Percentiles rank a stretch among this genome's conserved stretches.
Evolutionary conservation across 176 grass and related monocot genomes (phyloP).

Genomic region (Secale cereale): DNA sequence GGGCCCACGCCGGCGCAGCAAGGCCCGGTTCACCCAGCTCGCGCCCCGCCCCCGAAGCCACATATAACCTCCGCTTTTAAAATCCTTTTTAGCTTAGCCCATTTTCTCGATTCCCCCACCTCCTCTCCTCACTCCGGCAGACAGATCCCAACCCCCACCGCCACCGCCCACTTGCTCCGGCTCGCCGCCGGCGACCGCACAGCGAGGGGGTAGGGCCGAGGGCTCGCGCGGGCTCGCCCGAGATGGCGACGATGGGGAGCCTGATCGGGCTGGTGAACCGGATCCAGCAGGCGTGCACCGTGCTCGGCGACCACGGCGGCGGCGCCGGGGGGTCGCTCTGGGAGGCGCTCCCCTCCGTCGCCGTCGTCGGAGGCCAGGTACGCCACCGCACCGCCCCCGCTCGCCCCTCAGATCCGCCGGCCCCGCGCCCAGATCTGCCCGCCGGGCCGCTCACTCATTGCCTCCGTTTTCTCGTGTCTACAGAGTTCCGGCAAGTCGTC

Average conservation of each 20-base stretch:
- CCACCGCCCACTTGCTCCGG: neutral
- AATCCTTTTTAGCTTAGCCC: conserved; percentile 10
- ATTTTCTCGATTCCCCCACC: neutral
- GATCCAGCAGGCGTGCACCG: conserved; percentile 97
- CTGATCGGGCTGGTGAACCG: conserved; percentile 97
- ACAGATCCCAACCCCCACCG: conserved; percentile 21
- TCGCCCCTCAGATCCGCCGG: neutral
- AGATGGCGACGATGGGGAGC: conserved; percentile 98
- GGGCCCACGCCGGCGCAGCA: neutral
- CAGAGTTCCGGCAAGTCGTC: conserved; percentile 99
- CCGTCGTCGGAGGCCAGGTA: conserved; percentile 99
- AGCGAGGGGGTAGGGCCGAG: neutral
- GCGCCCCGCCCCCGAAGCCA: neutral
- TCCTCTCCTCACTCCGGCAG: conserved; percentile 9
- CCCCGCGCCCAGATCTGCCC: conserved; percentile 32
- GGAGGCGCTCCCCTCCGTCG: conserved; percentile 97
- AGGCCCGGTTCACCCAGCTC: conserved; percentile 17
- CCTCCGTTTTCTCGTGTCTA: conserved; percentile 10
- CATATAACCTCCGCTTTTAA: conserved; percentile 27
- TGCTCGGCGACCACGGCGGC: conserved; percentile 92
- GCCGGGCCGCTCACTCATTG: neutral
- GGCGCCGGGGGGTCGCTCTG: conserved; percentile 79
- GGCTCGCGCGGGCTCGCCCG: neutral
- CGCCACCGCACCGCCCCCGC: neutral
- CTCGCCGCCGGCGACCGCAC: conserved; percentile 17